These are phyloP conservation scores for Parastagonospora nodorum DNA, from an alignment of 2,329 filamentous ascomycete species.

Conservation along the genomic window DNA sequence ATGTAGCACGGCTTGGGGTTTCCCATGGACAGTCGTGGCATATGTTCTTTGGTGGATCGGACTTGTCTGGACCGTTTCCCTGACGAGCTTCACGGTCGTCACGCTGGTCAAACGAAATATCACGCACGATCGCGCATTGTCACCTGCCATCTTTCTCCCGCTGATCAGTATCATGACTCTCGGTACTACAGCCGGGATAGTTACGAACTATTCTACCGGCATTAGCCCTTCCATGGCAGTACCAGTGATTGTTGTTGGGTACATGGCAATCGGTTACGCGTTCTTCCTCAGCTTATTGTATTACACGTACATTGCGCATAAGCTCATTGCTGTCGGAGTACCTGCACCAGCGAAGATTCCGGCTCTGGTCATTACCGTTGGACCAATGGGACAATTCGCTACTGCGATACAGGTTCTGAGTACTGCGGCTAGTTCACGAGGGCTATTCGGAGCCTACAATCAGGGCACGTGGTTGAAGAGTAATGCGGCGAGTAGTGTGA, in stretches of 20 bases:
- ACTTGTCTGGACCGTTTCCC: constrained; percentile 20
- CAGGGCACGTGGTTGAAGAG: constrained; percentile 17
- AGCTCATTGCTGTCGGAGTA: constrained; percentile 19
- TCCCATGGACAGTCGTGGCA: constrained; percentile 63
- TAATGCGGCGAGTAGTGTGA: constrained; percentile 14
- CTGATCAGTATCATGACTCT: constrained; percentile 22
- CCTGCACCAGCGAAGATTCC: constrained; percentile 9
- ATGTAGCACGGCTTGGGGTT: constrained; percentile 67
- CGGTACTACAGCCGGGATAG: constrained; percentile 18
- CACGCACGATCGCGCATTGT: constrained; percentile 10
- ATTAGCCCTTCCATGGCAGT: constrained; percentile 18
- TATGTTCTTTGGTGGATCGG: constrained; percentile 29
- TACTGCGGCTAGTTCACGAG: constrained; percentile 13
- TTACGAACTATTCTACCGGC: constrained; percentile 15
- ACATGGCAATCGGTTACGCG: constrained; percentile 20
- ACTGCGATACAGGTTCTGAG: constrained; percentile 21
- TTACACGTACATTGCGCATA: constrained; percentile 18
- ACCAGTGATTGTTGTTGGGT: constrained; percentile 21
- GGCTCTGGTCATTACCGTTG: constrained; percentile 15
- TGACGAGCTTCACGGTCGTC: constrained; percentile 17
- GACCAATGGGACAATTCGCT: constrained; percentile 23
- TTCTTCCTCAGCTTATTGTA: constrained; percentile 21
- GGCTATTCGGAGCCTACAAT: constrained; percentile 15
- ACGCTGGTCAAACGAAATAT: constrained; percentile 17
- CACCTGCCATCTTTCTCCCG: constrained; percentile 21